Evolutionary conservation across 768 basidiomycete genomes (phyloP), one percentile per base, ranked within the genome.

Genomic region (Tulasnella sp.): DNA sequence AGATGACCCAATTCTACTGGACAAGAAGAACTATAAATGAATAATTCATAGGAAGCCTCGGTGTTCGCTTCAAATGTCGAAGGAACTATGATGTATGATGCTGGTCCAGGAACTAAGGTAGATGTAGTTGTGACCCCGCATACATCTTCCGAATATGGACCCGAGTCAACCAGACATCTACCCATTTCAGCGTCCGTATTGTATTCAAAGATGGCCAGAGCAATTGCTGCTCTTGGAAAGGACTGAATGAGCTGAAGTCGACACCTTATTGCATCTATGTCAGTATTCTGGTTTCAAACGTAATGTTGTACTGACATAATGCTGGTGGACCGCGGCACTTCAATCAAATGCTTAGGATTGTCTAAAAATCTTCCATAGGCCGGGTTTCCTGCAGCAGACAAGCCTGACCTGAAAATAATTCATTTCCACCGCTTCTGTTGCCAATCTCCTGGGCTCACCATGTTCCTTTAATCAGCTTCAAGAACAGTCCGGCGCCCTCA

Each of bases 401-500:
- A 57, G 19, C 60, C 61, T 4, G 67, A 68, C 88, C 87, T 85
- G 47, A 15, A 25, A 13, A 49, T 20, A 15, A 46, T n/a, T 42
- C 34, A 27, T 16, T 1, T 8, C 35, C n/a, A 45, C 8, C 5
- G 5, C 20, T 19, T 4, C 5, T 20, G 31, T 2, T 56, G 41
- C 20, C 24, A 51, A 10, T 28, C 39, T 13, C 6, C 4, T 27
- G 31, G 15, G 63, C 75, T 45, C 55, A 86, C 92, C 92, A 98
- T 33, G 70, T 66, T 3, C 87, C 89, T n/a, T 68, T 72, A 2
- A 82, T 58, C 0, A 70, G 61, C 57, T 84, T 81, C 19, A 65
- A 66, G 61, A 82, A 93, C 89, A 95, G 87, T 0, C 91, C 92
- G 0, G 90, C 87, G 0, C 89, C 91, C 66, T 98, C 93, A 52